Evolutionary conservation across 352 stramenopile genomes (phyloP).

Genomic region (Phytophthora fragariaefolia): DNA sequence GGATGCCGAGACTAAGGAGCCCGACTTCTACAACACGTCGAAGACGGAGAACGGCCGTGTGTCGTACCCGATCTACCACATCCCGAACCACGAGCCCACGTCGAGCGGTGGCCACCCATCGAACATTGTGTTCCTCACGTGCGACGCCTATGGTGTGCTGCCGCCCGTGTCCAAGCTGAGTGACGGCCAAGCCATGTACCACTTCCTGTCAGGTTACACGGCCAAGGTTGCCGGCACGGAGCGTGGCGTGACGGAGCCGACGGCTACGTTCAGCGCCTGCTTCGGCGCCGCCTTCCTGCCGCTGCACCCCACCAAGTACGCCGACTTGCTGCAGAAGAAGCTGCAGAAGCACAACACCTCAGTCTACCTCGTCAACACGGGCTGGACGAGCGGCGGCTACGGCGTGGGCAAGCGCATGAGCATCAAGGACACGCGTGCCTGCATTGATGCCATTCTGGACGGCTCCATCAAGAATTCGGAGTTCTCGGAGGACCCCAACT

Average conservation of each 20-base stretch:
- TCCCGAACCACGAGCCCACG: conserved; percentile 92
- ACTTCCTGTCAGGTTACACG: conserved; percentile 98
- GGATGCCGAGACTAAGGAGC: conserved; percentile 65
- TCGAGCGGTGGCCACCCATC: conserved; percentile 94
- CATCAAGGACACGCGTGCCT: conserved; percentile 96
- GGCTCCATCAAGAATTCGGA: conserved; percentile 93
- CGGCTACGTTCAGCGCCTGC: conserved; percentile 96
- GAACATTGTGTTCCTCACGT: conserved; percentile 98
- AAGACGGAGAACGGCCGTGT: conserved; percentile 99
- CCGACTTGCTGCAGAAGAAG: conserved; percentile 97
- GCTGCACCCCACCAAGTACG: conserved; percentile 97
- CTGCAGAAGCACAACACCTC: conserved; percentile 94
- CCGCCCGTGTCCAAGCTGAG: conserved; percentile 96
- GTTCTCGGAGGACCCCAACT: conserved; percentile 90
- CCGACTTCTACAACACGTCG: conserved; percentile 96
- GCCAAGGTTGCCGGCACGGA: conserved; percentile 99
- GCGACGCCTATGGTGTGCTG: conserved; percentile 98
- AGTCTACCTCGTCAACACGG: conserved; percentile 98
- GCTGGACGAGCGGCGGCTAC: conserved; percentile 97
- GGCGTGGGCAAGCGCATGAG: conserved; percentile 97
- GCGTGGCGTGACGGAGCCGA: conserved; percentile 96
- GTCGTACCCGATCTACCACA: conserved; percentile 99
- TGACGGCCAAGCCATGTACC: conserved; percentile 97
- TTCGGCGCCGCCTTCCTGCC: conserved; percentile 98
- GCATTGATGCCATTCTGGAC: conserved; percentile 97